A percentile compares a stretch with the other conserved stretches of the same genome.
These are phyloP conservation scores for Aspergillus saccharolyticus DNA, from an alignment of 495 filamentous ascomycete species.

Conservation along the genomic window DNA sequence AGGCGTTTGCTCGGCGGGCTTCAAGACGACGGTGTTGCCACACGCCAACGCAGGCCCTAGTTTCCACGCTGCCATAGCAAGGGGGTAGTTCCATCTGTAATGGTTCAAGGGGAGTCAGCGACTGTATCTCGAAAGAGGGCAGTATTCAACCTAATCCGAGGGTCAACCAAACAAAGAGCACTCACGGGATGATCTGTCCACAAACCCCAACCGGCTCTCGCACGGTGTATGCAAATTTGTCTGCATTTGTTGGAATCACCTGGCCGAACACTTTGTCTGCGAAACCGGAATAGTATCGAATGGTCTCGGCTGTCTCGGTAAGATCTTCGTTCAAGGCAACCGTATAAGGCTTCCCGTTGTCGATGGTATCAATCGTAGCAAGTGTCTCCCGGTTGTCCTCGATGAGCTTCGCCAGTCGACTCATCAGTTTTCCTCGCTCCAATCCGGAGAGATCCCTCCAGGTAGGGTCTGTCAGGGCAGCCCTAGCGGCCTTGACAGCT, in stretches of 20 bases:
- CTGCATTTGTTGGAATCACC: constrained; percentile 19
- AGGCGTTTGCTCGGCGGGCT: constrained; percentile 87
- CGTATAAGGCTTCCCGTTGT: constrained; percentile 22
- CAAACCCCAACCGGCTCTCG: constrained; percentile 35
- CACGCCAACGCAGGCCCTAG: constrained; percentile 51
- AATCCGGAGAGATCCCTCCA: constrained; percentile 38
- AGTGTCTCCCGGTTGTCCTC: constrained; percentile 24
- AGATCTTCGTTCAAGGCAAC: constrained; percentile 23
- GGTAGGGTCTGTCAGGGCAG: constrained; percentile 17
- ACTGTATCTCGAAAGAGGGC: too few species aligned
- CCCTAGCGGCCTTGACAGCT: constrained; percentile 50
- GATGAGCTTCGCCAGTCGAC: constrained; percentile 35
- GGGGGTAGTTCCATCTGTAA: constrained; percentile 20
- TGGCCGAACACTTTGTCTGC: constrained; percentile 34
- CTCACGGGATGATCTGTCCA: constrained; percentile 33
- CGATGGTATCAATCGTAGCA: constrained; percentile 27
- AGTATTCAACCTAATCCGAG: too few species aligned
- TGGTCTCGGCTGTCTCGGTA: constrained; percentile 17
- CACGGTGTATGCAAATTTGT: constrained; percentile 27
- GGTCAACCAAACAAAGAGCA: neutral
- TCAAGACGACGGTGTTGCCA: constrained; percentile 69
- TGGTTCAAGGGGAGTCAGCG: constrained; percentile 13
- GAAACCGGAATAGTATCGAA: constrained; percentile 34
- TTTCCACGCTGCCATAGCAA: constrained; percentile 68
- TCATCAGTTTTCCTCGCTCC: constrained; percentile 39